These are phyloP conservation scores for Backusella luteola DNA, from an alignment of 192 early-diverging fungal genomes.

Conservation along the genomic window DNA sequence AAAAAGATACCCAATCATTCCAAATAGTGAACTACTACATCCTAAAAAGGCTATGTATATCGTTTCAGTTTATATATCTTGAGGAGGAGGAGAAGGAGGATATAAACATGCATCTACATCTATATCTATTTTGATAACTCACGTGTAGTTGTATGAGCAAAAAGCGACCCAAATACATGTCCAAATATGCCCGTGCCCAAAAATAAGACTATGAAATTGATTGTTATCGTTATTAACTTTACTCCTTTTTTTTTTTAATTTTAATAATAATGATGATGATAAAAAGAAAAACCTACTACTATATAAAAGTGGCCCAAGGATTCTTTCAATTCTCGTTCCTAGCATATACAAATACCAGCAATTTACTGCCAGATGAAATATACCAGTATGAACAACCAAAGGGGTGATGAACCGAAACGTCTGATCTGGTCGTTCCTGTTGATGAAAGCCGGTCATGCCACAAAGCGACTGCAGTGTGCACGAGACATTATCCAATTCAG, in stretches of 20 bases:
- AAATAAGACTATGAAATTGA: neutral
- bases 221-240: neutral
- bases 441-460: constrained; percentile 52
- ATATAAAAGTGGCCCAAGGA: constrained; percentile 72
- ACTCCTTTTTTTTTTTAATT: neutral
- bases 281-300: constrained; percentile 36
- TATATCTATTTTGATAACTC: neutral
- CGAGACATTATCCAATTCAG: neutral
- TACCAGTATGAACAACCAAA: constrained; percentile 79
- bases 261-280: neutral
- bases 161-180: constrained; percentile 74
- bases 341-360: constrained; percentile 62
- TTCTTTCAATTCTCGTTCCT: constrained; percentile 70
- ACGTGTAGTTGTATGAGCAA: constrained; percentile 47
- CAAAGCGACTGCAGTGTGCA: constrained; percentile 63
- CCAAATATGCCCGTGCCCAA: constrained; percentile 72
- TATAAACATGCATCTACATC: neutral
- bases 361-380: constrained; percentile 77
- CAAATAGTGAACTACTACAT: constrained; percentile 60
- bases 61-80: neutral
- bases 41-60: constrained; percentile 52
- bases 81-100: neutral
- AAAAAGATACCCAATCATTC: constrained; percentile 73
- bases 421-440: constrained; percentile 57
- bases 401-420: constrained; percentile 78